Percentiles rank a stretch among this genome's conserved stretches.
Conservation (phyloP, 2,329 filamentous ascomycete species). For the Geosmithia morbida region DNA sequence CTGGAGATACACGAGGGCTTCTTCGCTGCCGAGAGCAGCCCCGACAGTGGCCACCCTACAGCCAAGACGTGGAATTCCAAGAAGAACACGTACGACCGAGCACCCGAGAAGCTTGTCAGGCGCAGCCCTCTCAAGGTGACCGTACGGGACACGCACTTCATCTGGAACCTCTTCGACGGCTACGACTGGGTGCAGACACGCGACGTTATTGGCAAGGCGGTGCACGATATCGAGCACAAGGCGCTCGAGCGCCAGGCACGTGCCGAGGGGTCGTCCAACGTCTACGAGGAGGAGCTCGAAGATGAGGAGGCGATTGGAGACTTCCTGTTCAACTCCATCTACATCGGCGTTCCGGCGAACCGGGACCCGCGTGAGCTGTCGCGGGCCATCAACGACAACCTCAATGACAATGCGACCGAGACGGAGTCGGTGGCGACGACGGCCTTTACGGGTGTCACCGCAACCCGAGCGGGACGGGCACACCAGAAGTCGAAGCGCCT, state of each 20-base stretch:
- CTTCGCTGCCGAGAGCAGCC: slow-evolving; percentile 43
- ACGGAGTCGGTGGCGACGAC: slow-evolving; percentile 80
- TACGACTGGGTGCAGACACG: slow-evolving; percentile 91
- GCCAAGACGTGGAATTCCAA: slow-evolving; percentile 71
- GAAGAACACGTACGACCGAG: slow-evolving; percentile 58
- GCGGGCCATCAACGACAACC: slow-evolving; percentile 71
- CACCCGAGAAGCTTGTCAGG: slow-evolving; percentile 44
- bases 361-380: slow-evolving; percentile 72
- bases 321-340: slow-evolving; percentile 96
- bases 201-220: slow-evolving; percentile 73
- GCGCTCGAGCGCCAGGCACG: slow-evolving; percentile 60
- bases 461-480: slow-evolving; percentile 27
- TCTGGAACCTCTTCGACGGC: slow-evolving; percentile 96
- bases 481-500: slow-evolving; percentile 43
- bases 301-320: slow-evolving; percentile 83
- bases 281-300: slow-evolving; percentile 57
- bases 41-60: slow-evolving; percentile 34
- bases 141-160: slow-evolving; percentile 77
- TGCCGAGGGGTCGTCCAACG: slow-evolving; percentile 31
- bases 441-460: slow-evolving; percentile 44
- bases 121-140: slow-evolving; percentile 62
- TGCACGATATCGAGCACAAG: slow-evolving; percentile 73
- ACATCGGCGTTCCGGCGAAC: slow-evolving; percentile 82
- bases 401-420: slow-evolving; percentile 77
- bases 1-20: slow-evolving; percentile 66